Evolutionary conservation across 2,329 filamentous ascomycete species (phyloP).

Genomic region (Amphichorda felina): DNA sequence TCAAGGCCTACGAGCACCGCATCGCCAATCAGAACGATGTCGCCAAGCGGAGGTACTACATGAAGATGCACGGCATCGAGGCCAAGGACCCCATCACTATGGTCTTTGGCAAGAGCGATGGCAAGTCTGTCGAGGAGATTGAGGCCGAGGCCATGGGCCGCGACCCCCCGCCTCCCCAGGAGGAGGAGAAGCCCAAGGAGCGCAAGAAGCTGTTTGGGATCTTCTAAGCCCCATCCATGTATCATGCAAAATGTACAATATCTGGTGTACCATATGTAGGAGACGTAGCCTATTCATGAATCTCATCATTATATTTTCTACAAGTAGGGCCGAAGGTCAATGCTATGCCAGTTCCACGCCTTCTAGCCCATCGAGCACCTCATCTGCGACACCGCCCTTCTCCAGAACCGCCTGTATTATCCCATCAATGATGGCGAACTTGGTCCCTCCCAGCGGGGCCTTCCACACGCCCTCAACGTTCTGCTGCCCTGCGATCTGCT

Average conservation of each 20-base stretch:
- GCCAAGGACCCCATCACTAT: slow-evolving; percentile 41
- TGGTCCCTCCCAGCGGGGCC: slow-evolving; percentile 72
- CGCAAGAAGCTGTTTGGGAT: slow-evolving; percentile 77
- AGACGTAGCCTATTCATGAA: not conserved
- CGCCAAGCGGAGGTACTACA: slow-evolving; percentile 73
- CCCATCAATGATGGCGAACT: slow-evolving; percentile 56
- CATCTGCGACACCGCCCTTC: slow-evolving; percentile 70
- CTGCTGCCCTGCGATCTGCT: slow-evolving; percentile 35
- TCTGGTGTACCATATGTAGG: not conserved
- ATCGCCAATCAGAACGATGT: slow-evolving; percentile 71
- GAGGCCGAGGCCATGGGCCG: slow-evolving; percentile 22
- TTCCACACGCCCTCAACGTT: slow-evolving; percentile 70
- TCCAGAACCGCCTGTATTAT: slow-evolving; percentile 70
- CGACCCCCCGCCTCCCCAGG: slow-evolving; percentile 19
- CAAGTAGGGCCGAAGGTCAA: too few species aligned
- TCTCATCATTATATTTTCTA: too few species aligned
- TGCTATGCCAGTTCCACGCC: slow-evolving; percentile 54
- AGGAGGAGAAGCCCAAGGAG: slow-evolving; percentile 13
- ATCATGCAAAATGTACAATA: slow-evolving; percentile 1
- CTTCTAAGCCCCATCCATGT: slow-evolving; percentile 53
- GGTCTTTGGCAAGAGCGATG: slow-evolving; percentile 24
- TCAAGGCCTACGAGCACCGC: slow-evolving; percentile 59
- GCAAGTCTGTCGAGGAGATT: slow-evolving; percentile 20
- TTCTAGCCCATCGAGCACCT: slow-evolving; percentile 73
- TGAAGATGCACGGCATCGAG: slow-evolving; percentile 75